phyloP scores from a whole-genome alignment of 75 land plant genomes.

The Cunninghamia lanceolata region DNA sequence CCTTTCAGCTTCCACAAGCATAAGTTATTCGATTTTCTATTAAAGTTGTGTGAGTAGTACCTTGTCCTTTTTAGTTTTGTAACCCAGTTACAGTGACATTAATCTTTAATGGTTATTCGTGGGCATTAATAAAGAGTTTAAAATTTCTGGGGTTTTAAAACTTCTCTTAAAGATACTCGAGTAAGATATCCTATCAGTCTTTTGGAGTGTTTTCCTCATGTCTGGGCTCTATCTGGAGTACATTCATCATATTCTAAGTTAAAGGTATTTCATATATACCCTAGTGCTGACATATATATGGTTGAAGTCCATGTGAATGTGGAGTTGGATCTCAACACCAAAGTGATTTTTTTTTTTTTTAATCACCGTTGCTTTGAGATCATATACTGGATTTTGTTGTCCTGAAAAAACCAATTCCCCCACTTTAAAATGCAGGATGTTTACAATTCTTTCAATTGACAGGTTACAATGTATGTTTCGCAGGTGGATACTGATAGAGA shows the following conservation, averaged over 20 bases:
- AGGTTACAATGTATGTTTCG: background rate
- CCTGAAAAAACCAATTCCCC: background rate
- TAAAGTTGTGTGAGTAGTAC: background rate
- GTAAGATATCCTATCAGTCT: background rate
- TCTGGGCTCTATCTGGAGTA: background rate
- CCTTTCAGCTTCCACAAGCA: background rate
- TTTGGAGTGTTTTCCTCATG: background rate
- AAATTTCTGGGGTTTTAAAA: background rate
- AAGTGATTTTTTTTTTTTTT: background rate
- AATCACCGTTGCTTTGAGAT: background rate
- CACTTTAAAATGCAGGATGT: background rate
- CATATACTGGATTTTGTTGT: background rate
- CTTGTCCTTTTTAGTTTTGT: background rate
- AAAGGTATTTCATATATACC: background rate
- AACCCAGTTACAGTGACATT: background rate
- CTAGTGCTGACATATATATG: background rate
- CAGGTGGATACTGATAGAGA: conserved; percentile 42
- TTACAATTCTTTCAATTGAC: background rate
- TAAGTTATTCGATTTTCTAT: background rate
- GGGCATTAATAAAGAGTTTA: background rate
- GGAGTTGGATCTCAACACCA: background rate
- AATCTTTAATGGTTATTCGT: background rate
- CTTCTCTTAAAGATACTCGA: background rate
- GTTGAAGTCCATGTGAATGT: background rate
- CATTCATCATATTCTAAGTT: background rate